Base-by-base conservation (phyloP, 352 stramenopile species). In the Globisporangium echinulatum region DNA sequence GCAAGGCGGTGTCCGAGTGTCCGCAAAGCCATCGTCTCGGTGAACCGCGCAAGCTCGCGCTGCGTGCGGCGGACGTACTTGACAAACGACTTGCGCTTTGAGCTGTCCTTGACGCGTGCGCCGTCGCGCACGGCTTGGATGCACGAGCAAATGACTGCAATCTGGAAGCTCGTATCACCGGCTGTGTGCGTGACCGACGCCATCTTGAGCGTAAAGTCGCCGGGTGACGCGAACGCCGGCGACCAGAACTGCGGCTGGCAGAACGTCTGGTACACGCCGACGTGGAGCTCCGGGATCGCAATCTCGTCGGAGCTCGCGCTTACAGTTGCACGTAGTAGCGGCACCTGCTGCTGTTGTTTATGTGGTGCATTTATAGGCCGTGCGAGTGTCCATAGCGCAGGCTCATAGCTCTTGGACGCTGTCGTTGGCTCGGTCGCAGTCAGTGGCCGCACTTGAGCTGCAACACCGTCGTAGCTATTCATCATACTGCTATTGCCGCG, bases 151-250 rank as follows among this genome's bases (percentile, higher is more conserved):
- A 89, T 79, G 25, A 87, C 70, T 38, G 80, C 77, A 42, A 89
- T 70, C 44, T 70, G 61, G 49, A 87, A 76, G 40, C 68, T 68
- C 33, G 81, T 54, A 36, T 84, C 69, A 3, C 77, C 74, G 42
- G 73, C 63, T 15, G 72, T 65, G 7, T 73, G 62, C 19, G 56
- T 69, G 4, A 80, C 79, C 1, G 70, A 72, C 3, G 74, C 64
- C 61, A 88, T 82, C 48, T 85, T 86, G 56, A 91, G 72, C 2
- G 84, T 93, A 53, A 91, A 93, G 54, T 93, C 84, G 1, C 78
- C 79, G 2, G 84, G 75, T 2, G 76, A 84, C 4, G 84, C 76
- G 64, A 93, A 93, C 25, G 77, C 76, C 0, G 77, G 74, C 17
- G 84, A 93, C 84, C 84, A 93, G 7, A 60, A 73, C 7, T 79